phyloP scores from a whole-genome alignment of 1,284 basidiomycete genomes.

The Trichosporon inkin region DNA sequence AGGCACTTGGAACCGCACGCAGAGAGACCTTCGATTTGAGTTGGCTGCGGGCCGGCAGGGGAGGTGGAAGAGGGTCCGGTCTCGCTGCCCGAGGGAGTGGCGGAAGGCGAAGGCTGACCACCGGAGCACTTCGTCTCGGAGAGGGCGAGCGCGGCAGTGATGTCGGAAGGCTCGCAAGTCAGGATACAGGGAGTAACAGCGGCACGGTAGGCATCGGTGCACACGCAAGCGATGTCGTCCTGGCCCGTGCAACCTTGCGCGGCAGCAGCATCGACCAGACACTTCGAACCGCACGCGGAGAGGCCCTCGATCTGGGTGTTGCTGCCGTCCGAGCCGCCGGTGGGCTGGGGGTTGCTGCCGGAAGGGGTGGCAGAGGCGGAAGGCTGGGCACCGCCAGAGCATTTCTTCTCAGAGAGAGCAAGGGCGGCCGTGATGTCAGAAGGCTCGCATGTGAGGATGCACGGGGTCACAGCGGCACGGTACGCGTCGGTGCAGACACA shows the following conservation, averaged over 20 bases:
- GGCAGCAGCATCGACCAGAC: not conserved
- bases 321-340: not conserved
- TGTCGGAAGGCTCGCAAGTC: not conserved
- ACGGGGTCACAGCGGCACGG: constrained; percentile 5
- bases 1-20: constrained; percentile 2
- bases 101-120: not conserved
- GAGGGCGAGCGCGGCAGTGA: not conserved
- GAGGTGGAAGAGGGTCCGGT: not conserved
- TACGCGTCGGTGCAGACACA: constrained; percentile 9
- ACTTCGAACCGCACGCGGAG: not conserved
- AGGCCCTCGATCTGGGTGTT: not conserved
- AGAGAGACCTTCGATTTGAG: not conserved
- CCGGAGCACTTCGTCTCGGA: constrained; percentile 1
- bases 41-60: not conserved
- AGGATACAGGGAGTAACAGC: constrained; percentile 3
- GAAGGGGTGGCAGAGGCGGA: too few species aligned
- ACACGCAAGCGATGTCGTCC: constrained; percentile 12
- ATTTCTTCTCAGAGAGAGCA: not conserved
- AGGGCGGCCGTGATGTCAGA: constrained; percentile 7
- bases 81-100: too few species aligned
- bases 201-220: not conserved
- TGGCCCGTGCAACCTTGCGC: constrained; percentile 11
- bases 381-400: not conserved
- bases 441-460: not conserved
- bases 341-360: not conserved